A percentile compares a stretch with the other conserved stretches of the same genome.
These are phyloP conservation scores for Umbellularia californica DNA, from an alignment of 164 flowering plant genomes.

Conservation along the genomic window DNA sequence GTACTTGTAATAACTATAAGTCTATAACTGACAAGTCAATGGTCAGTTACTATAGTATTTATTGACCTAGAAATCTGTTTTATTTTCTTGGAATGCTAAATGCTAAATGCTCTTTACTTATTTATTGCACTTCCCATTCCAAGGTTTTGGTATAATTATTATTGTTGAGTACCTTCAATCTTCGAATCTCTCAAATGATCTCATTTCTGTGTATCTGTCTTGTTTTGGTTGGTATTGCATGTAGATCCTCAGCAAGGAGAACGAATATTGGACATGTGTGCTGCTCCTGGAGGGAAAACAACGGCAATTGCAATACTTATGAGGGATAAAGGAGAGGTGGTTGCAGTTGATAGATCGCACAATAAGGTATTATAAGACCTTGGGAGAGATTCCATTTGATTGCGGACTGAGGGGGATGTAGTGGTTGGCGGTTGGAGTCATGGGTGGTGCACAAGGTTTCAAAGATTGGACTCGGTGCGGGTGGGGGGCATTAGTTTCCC, in stretches of 20 bases:
- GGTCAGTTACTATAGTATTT: too few relatives aligned
- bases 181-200: background rate
- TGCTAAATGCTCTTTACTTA: background rate
- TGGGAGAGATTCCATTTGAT: background rate
- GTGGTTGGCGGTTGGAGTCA: background rate
- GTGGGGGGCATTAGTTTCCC: too few relatives aligned
- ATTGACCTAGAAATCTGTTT: background rate
- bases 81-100: background rate
- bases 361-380: conserved; percentile 57
- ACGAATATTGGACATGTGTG: conserved; percentile 93
- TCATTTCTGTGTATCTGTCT: background rate
- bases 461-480: too few relatives aligned
- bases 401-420: background rate
- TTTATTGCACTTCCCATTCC: background rate
- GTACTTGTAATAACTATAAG: too few relatives aligned
- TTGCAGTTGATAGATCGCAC: conserved; percentile 95
- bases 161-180: background rate
- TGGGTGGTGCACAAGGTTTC: background rate
- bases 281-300: conserved; percentile 99
- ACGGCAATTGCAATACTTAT: conserved; percentile 93
- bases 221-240: conserved; percentile 3
- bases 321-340: conserved; percentile 83
- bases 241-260: conserved; percentile 90
- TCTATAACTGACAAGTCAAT: too few relatives aligned
- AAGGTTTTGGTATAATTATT: background rate